Evolutionary conservation across 805 yeast genomes (phyloP), one percentile per base, ranked within the genome.

Genomic region (Myxozyma melibiosi): DNA sequence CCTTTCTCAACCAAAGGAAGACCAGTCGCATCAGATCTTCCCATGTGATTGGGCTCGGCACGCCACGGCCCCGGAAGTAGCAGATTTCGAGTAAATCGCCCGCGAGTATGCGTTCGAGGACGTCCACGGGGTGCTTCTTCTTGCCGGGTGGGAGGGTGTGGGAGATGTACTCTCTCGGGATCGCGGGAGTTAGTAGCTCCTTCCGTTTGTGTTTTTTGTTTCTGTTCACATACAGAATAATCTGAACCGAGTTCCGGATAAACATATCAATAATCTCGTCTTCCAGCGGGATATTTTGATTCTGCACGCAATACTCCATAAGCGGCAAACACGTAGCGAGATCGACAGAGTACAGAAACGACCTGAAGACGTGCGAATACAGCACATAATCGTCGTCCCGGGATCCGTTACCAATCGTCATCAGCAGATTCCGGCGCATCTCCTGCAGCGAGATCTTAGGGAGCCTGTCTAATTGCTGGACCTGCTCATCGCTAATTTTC

Each of bases 311-410:
- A 16, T 34, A 30, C 42, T 54, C 55, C 38, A 55, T 34, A 9
- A 47, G 43, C n/a, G 49, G 48, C 5, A 56, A 27, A 9, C 44
- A 40, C 9, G 53, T 47, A 13, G 49, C 38, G 2, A 53, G 13
- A 38, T 57, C 64, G 11, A 37, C 34, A 13, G 46, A 8, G 28
- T 35, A 48, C 16, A 53, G 30, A 27, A 57, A 30, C 1, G 64
- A 31, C 3, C 38, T 16, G 22, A 60, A 37, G 11, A 42, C 51
- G n/a, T 24, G 35, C 20, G 22, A 11, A 18, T 40, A 43, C 8
- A 53, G 47, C 6, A 43, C 43, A 18, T 44, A 11, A 14, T 45
- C 50, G 14, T 41, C 50, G 2, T 22, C 43, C 53, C 58, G 55
- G 22, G 39, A 11, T 33, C 49, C 47, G 24, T 49, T 42, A 4